Evolutionary conservation across 1,139 yeast genomes (phyloP), one percentile per base, ranked within the genome.

Genomic region (Hemisphaericaspora xylofermentans): DNA sequence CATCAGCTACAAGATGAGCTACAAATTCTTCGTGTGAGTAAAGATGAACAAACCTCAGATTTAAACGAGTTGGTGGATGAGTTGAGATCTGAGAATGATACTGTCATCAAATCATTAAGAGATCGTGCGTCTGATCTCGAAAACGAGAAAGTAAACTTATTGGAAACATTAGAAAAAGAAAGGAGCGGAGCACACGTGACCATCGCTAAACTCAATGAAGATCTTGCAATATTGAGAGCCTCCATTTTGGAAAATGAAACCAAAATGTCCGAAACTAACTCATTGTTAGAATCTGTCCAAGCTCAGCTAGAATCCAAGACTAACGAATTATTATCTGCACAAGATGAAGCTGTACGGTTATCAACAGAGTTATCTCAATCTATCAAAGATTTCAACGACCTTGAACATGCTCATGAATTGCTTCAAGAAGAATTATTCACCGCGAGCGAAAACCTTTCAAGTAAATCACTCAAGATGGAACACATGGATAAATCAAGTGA

Each of bases 1-100:
- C 32, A 18, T 2, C 33, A 41, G 9, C 25, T 46, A 18, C 33
- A 39, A n/a, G 22, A 30, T n/a, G 36, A 42, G 22, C 12, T 43
- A 18, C 39, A 40, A 2, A 12, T 25, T 9, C 33, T 36, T 13
- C 24, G 34, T 19, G 13, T 24, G 2, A 14, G 37, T 8, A 35
- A 36, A 10, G 38, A 33, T n/a, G 22, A 22, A n/a, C 38, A 41
- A 19, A 15, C 41, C 9, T 29, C 35, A 6, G 24, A 37, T 14
- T 30, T 43, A 24, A 25, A 28, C 8, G 18, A 25, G 6, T 37
- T 40, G 14, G 27, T 43, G 10, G 36, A 41, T 7, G 38, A 31
- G 5, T 28, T 40, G 26, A 43, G 26, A 25, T 22, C 34, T 13
- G 35, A 27, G 9, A 14, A 35, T 2, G 36, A 41, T 13, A 22